Percentiles rank a stretch among this genome's conserved stretches.
These are phyloP conservation scores for Ophiosphaerella korrae DNA, from an alignment of 2,329 filamentous ascomycete genomes.

Conservation along the genomic window DNA sequence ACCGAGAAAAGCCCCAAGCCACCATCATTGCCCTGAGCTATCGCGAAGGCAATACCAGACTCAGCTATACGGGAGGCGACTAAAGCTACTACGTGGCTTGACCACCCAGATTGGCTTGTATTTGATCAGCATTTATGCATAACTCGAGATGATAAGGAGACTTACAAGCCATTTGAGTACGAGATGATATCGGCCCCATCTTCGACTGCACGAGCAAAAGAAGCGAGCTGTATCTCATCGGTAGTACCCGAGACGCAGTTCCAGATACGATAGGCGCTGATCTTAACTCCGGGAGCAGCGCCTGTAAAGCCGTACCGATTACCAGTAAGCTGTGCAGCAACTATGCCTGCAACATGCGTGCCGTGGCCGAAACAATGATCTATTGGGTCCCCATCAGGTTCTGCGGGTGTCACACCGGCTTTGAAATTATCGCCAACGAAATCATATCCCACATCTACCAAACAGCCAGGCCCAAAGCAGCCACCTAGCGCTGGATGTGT, in stretches of 20 bases:
- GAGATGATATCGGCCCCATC: slow-evolving; percentile 50
- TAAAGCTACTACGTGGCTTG: slow-evolving; percentile 47
- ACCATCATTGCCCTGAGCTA: slow-evolving; percentile 60
- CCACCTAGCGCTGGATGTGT: slow-evolving; percentile 67
- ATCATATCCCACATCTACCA: slow-evolving; percentile 64
- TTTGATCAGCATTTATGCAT: not conserved
- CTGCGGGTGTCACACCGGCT: slow-evolving; percentile 43
- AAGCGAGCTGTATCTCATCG: slow-evolving; percentile 16
- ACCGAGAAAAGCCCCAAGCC: slow-evolving; percentile 55
- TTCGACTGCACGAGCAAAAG: slow-evolving; percentile 58
- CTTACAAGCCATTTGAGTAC: slow-evolving; percentile 17
- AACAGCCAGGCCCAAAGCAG: slow-evolving; percentile 64
- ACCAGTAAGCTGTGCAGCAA: slow-evolving; percentile 61
- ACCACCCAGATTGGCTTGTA: slow-evolving; percentile 31
- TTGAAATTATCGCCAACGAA: slow-evolving; percentile 60
- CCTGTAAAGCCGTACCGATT: slow-evolving; percentile 20
- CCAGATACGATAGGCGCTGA: slow-evolving; percentile 26
- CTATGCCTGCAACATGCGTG: slow-evolving; percentile 60
- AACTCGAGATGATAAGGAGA: not conserved
- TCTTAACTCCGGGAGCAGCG: slow-evolving; percentile 24
- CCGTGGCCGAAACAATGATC: slow-evolving; percentile 64
- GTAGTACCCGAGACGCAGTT: slow-evolving; percentile 11
- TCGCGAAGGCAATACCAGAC: slow-evolving; percentile 56
- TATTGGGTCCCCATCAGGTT: slow-evolving; percentile 56
- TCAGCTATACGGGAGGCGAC: slow-evolving; percentile 51